Evolutionary conservation across 2,329 filamentous ascomycete species (phyloP).

Genomic region (Bipolaris bicolor): DNA sequence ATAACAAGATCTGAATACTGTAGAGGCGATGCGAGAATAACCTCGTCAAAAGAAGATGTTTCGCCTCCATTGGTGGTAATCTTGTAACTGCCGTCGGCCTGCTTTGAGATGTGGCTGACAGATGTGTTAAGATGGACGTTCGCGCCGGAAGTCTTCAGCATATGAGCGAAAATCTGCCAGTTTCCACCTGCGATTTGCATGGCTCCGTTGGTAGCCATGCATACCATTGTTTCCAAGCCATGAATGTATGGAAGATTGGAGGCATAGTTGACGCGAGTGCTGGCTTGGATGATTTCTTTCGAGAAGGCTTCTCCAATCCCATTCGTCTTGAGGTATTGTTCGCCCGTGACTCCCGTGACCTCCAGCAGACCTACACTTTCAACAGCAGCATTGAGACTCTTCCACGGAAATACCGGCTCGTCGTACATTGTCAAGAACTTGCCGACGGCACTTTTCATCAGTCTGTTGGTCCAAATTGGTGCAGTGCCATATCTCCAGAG

Average conservation of each 20-base stretch:
- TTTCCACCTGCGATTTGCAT: conserved; percentile 83
- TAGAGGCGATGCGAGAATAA: conserved; percentile 82
- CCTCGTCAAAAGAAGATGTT: conserved; percentile 68
- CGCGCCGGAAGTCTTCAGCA: conserved; percentile 71
- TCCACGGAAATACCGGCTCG: conserved; percentile 81
- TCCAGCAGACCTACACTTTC: conserved; percentile 70
- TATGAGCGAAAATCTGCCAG: conserved; percentile 89
- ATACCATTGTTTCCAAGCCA: conserved; percentile 88
- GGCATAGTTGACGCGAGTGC: conserved; percentile 92
- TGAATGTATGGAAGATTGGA: conserved; percentile 87
- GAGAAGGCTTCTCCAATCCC: conserved; percentile 71
- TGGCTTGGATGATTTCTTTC: conserved; percentile 82
- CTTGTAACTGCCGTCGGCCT: conserved; percentile 49
- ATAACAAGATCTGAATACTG: conserved; percentile 76
- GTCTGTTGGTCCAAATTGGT: conserved; percentile 72
- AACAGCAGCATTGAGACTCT: conserved; percentile 71
- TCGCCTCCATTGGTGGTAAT: conserved; percentile 44
- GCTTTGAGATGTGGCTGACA: conserved; percentile 64
- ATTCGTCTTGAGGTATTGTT: conserved; percentile 72
- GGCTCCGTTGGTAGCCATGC: conserved; percentile 86
- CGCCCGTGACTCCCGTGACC: conserved; percentile 73
- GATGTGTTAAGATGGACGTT: conserved; percentile 68
- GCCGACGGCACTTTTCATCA: conserved; percentile 73
- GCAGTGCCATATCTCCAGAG: conserved; percentile 85
- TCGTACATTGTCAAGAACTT: conserved; percentile 83